Conservation (phyloP, 805 yeast genomes). For the Hanseniaspora guilliermondii region DNA sequence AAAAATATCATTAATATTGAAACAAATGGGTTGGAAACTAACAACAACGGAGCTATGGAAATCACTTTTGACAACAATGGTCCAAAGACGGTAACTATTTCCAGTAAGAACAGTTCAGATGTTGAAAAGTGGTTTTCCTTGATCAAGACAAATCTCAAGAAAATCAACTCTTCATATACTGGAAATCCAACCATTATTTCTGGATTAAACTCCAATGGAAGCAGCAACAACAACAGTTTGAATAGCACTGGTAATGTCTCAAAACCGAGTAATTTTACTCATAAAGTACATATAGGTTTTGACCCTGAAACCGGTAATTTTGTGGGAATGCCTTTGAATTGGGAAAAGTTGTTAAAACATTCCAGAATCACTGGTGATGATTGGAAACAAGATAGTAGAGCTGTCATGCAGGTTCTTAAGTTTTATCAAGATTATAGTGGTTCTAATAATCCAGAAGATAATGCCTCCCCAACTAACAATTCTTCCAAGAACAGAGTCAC, state of each 20-base stretch:
- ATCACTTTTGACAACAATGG: slow-evolving; percentile 5
- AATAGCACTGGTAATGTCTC: slow-evolving; percentile 45
- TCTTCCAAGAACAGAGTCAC: background rate
- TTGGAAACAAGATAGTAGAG: slow-evolving; percentile 87
- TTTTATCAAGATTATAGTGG: slow-evolving; percentile 46
- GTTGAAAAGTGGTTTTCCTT: slow-evolving; percentile 2
- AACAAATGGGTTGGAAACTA: slow-evolving; percentile 39
- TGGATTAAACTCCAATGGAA: background rate
- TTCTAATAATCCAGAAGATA: slow-evolving; percentile 1
- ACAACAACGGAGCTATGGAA: slow-evolving; percentile 1
- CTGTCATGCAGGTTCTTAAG: slow-evolving; percentile 81
- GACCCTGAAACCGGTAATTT: slow-evolving; percentile 77
- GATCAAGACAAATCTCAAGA: background rate
- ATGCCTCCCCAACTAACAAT: slow-evolving; percentile 7
- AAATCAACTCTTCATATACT: background rate
- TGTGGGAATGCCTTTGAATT: slow-evolving; percentile 86
- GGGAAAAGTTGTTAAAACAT: slow-evolving; percentile 76
- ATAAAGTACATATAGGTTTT: slow-evolving; percentile 79
- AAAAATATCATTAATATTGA: slow-evolving; percentile 51
- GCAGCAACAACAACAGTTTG: slow-evolving; percentile 24
- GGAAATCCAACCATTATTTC: slow-evolving; percentile 1
- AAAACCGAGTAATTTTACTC: slow-evolving; percentile 87
- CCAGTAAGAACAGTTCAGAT: slow-evolving; percentile 2
- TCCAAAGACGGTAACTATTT: slow-evolving; percentile 5
- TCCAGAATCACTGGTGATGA: slow-evolving; percentile 87